Conservation (phyloP, 2,329 filamentous ascomycete species). For the Tolypocladium ovalisporum region DNA sequence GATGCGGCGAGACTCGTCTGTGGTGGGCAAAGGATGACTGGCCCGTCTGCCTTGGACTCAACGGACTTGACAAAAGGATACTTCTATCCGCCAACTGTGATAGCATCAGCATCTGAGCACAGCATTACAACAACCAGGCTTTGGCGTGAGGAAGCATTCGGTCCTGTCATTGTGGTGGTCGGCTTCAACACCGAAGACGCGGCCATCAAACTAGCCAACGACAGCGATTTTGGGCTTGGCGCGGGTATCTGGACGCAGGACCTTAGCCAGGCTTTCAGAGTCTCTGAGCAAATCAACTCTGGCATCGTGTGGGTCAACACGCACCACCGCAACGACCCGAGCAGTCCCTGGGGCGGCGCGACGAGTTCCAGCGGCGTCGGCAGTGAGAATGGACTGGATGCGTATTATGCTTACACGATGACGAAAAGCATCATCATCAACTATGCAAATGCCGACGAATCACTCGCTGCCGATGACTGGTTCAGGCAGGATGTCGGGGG, state of each 20-base stretch:
- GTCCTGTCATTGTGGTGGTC: slow-evolving; percentile 64
- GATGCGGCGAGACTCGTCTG: slow-evolving; percentile 22
- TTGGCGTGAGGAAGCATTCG: slow-evolving; percentile 74
- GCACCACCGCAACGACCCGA: slow-evolving; percentile 63
- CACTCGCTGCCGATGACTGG: slow-evolving; percentile 50
- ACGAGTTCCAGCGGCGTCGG: slow-evolving; percentile 54
- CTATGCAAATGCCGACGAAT: slow-evolving; percentile 46
- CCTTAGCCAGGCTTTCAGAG: slow-evolving; percentile 63
- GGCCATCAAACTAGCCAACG: slow-evolving; percentile 60
- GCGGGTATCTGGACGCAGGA: slow-evolving; percentile 68
- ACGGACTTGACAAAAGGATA: slow-evolving; percentile 48
- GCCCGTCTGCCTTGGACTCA: slow-evolving; percentile 36
- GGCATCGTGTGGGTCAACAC: slow-evolving; percentile 50
- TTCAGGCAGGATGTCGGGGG: slow-evolving; percentile 46
- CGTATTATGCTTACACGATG: slow-evolving; percentile 46
- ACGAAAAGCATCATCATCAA: slow-evolving; percentile 61
- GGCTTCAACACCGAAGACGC: slow-evolving; percentile 67
- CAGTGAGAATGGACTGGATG: slow-evolving; percentile 61
- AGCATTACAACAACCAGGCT: slow-evolving; percentile 60
- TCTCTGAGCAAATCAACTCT: slow-evolving; percentile 59
- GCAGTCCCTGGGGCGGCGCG: slow-evolving; percentile 58
- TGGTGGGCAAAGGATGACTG: slow-evolving; percentile 38
- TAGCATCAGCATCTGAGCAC: slow-evolving; percentile 39
- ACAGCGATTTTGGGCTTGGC: slow-evolving; percentile 65
- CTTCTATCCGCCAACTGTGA: slow-evolving; percentile 72